These are phyloP conservation scores for Epichloe coenophiala DNA, from an alignment of 2,329 filamentous ascomycete genomes.

Conservation along the genomic window DNA sequence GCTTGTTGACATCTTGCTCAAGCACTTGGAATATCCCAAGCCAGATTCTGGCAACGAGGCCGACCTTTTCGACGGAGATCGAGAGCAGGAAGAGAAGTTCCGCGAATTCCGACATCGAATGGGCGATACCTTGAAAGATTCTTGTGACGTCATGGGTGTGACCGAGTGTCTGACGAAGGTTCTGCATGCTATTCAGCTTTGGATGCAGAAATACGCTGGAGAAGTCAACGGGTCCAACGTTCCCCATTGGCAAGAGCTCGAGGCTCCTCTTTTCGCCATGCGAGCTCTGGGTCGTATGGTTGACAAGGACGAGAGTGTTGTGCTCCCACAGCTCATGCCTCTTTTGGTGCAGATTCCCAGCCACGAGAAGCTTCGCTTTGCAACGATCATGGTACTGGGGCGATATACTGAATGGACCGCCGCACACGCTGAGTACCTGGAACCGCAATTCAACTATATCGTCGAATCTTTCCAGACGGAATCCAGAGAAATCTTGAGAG, in stretches of 20 bases:
- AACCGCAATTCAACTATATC: conserved; percentile 90
- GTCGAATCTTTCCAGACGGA: conserved; percentile 81
- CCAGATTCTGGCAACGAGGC: conserved; percentile 59
- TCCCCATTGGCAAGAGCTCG: conserved; percentile 90
- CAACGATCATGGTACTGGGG: conserved; percentile 93
- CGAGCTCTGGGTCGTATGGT: conserved; percentile 96
- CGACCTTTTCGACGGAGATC: conserved; percentile 89
- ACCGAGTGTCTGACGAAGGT: conserved; percentile 85
- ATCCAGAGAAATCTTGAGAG: conserved; percentile 81
- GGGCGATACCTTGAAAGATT: conserved; percentile 95
- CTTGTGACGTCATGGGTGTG: conserved; percentile 90
- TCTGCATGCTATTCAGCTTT: conserved; percentile 70
- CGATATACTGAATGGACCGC: conserved; percentile 98
- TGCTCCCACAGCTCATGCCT: conserved; percentile 84
- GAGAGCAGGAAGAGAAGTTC: conserved; percentile 93
- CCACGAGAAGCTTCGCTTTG: conserved; percentile 96
- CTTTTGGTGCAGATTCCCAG: conserved; percentile 86
- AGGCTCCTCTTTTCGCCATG: conserved; percentile 90
- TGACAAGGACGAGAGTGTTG: conserved; percentile 70
- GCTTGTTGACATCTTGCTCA: conserved; percentile 85
- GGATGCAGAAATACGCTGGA: conserved; percentile 71
- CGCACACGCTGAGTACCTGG: conserved; percentile 80
- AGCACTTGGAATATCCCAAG: conserved; percentile 75
- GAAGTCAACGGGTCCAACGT: conserved; percentile 63
- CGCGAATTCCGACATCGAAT: conserved; percentile 92